Conservation (phyloP, 2,329 filamentous ascomycete genomes). For the Cytospora chrysosperma region DNA sequence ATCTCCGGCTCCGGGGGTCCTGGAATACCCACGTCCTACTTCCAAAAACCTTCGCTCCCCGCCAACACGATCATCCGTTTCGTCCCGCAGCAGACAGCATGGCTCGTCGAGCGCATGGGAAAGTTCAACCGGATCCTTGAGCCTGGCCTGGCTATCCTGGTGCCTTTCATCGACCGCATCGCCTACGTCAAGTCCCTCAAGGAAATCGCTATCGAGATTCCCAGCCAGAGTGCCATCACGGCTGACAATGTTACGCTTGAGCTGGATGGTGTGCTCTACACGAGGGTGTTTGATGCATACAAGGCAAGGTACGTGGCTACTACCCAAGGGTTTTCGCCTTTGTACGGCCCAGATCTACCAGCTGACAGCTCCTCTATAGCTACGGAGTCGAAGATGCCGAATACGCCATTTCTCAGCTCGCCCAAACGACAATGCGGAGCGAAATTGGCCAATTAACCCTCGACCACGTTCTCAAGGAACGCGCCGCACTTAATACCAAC, state of each 20-base stretch:
- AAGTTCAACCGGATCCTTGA: conserved; percentile 93
- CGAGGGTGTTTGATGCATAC: conserved; percentile 94
- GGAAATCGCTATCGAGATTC: conserved; percentile 94
- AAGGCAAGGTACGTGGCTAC: conserved; percentile 75
- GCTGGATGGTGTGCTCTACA: conserved; percentile 93
- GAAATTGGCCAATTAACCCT: conserved; percentile 96
- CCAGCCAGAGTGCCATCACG: conserved; percentile 95
- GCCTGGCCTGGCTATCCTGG: conserved; percentile 83
- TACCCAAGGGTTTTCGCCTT: too few relatives aligned
- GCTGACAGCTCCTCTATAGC: conserved; percentile 45
- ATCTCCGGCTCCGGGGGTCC: conserved; percentile 36
- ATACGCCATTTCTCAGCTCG: conserved; percentile 96
- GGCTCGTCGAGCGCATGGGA: conserved; percentile 99
- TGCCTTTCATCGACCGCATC: conserved; percentile 91
- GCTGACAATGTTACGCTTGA: conserved; percentile 98
- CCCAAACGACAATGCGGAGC: conserved; percentile 97
- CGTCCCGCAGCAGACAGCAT: conserved; percentile 98
- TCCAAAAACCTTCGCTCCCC: conserved; percentile 71
- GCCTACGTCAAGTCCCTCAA: conserved; percentile 98
- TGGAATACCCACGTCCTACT: conserved; percentile 68
- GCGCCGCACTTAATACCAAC: conserved; percentile 92
- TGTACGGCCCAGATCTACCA: too few relatives aligned
- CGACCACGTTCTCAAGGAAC: conserved; percentile 97
- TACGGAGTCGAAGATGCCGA: conserved; percentile 98
- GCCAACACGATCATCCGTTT: conserved; percentile 95